Base-by-base conservation (phyloP, 768 basidiomycete genomes). In the Heimioporus sp. region DNA sequence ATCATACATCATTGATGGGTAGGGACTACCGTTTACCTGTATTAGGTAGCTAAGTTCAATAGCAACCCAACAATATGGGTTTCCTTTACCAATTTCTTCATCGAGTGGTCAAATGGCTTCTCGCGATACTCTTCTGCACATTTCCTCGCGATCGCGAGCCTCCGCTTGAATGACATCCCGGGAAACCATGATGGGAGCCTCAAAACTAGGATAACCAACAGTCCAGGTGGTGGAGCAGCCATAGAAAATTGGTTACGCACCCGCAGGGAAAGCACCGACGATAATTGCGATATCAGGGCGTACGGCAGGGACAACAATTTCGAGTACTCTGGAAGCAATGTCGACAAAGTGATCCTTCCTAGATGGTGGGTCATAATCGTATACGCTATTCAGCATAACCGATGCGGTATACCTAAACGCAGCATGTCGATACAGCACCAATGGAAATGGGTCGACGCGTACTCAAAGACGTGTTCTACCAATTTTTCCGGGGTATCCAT, bases 41-140 rank as follows among this genome's bases (percentile, higher is more conserved):
- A 17, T 17, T 17, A 40, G 17, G 5, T 21, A 13, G 19, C 11
- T 20, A 12, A 13, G 39, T 40, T 21, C 19, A 12, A 5, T 35
- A 15, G 34, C 10, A 20, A 5, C 1, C 20, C 19, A 10, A 12
- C 17, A 13, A 40, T 3, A 8, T 6, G 1, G 10, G 8, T 40
- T 40, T 20, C 12, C 9, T 12, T 20, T 20, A 20, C 39, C 30
- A 39, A 42, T 56, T 46, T 51, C 38, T 43, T 43, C 57, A 69
- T 58, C 15, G 65, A 64, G 35, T 59, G 60, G 9, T 60, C 52
- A 39, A 66, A 70, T 4, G 72, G 69, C 48, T 44, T 63, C 62
- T 60, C 34, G 38, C 59, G 19, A 41, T 49, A 63, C 10, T 52
- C 50, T 19, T 19, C 51, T 10, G 21, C 35, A 52, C 49, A 51